Conservation (phyloP, 495 filamentous ascomycete species). For the Penicillium angulare region DNA sequence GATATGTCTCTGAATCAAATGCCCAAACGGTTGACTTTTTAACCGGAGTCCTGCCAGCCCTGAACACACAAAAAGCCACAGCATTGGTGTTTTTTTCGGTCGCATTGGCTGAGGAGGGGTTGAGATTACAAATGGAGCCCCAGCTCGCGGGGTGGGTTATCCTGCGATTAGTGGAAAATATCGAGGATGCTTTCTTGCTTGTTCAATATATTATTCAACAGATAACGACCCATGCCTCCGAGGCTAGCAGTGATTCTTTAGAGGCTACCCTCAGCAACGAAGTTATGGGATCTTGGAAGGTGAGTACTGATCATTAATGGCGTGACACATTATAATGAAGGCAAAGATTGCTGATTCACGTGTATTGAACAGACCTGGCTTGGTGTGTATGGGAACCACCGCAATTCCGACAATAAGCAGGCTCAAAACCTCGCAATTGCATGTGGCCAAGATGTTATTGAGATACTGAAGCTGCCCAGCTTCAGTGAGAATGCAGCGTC, state of each 20-base stretch:
- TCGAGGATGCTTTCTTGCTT: slow-evolving; percentile 37
- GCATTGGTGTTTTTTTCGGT: slow-evolving; percentile 70
- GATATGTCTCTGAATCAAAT: slow-evolving; percentile 48
- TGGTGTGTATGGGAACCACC: slow-evolving; percentile 17
- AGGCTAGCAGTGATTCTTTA: slow-evolving; percentile 17
- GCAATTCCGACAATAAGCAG: slow-evolving; percentile 11
- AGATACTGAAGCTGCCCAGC: slow-evolving; percentile 19
- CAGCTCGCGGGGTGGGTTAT: slow-evolving; percentile 13
- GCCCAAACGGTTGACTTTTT: slow-evolving; percentile 50
- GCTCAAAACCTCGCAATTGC: slow-evolving; percentile 26
- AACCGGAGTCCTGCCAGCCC: slow-evolving; percentile 38
- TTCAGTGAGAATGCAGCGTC: slow-evolving; percentile 24
- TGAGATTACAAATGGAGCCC: slow-evolving; percentile 21
- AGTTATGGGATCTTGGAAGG: slow-evolving; percentile 39
- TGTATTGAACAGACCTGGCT: slow-evolving; percentile 18
- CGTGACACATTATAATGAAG: neutral
- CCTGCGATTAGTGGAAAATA: slow-evolving; percentile 27
- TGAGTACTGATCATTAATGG: slow-evolving; percentile 8
- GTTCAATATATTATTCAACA: slow-evolving; percentile 37
- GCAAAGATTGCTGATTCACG: neutral
- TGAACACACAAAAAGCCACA: slow-evolving; percentile 55
- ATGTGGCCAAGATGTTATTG: slow-evolving; percentile 34
- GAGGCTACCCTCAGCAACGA: slow-evolving; percentile 26
- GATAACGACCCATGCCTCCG: slow-evolving; percentile 27
- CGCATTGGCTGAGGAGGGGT: slow-evolving; percentile 69